A percentile compares a stretch with the other conserved stretches of the same genome.
Conservation (phyloP, 2,329 filamentous ascomycete genomes). For the Diatrype stigma region DNA sequence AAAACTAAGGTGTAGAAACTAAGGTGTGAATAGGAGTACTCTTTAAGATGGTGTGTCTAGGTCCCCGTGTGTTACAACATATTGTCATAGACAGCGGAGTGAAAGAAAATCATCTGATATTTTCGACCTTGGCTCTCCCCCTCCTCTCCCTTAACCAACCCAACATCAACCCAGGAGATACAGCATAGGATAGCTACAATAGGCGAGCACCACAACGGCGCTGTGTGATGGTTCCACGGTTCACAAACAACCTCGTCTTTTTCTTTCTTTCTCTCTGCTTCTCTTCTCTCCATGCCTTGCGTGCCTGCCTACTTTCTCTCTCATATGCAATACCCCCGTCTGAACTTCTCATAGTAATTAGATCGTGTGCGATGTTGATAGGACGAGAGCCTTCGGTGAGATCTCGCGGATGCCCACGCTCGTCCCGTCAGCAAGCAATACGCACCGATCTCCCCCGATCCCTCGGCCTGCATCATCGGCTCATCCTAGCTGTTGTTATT, state of each 20-base stretch:
- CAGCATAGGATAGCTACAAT: background rate
- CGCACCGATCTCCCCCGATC: background rate
- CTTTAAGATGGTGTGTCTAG: too few species aligned
- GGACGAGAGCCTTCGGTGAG: background rate
- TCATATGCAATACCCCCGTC: background rate
- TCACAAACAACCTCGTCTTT: background rate
- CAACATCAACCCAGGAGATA: background rate
- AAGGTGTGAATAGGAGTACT: too few species aligned
- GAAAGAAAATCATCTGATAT: background rate
- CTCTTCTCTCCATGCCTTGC: background rate
- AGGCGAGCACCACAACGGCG: background rate
- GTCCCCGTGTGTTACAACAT: too few species aligned
- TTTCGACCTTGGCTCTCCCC: background rate
- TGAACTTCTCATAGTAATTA: too few species aligned
- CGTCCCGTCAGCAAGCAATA: too few species aligned
- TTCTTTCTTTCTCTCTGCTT: background rate
- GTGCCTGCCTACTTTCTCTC: background rate
- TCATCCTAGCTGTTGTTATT: background rate
- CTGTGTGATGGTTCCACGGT: background rate
- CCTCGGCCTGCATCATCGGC: background rate
- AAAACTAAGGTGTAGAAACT: too few species aligned
- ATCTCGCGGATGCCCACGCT: too few species aligned
- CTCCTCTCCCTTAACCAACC: background rate
- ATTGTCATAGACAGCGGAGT: too few species aligned
- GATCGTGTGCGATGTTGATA: background rate